A percentile compares a stretch with the other conserved stretches of the same genome.
phyloP scores from a whole-genome alignment of 1,284 basidiomycete species.

The Cutaneotrichosporon sp. region DNA sequence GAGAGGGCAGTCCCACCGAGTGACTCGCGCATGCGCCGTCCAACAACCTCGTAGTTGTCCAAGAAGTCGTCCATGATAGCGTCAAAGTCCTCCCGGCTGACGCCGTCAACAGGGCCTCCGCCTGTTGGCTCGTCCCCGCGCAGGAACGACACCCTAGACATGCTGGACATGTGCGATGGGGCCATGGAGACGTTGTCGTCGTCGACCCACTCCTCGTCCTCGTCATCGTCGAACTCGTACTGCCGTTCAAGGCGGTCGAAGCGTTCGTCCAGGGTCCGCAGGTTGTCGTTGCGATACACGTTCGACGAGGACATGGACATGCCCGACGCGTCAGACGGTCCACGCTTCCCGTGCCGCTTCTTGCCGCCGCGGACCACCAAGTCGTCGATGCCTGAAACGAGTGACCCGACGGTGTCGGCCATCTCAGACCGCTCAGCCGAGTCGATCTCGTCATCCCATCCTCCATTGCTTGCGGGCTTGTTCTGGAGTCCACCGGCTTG shows the following conservation, averaged over 20 bases:
- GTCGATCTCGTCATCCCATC: constrained; percentile 19
- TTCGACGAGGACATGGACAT: constrained; percentile 97
- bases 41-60: constrained; percentile 85
- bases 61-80: constrained; percentile 91
- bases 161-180: constrained; percentile 30
- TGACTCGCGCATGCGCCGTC: constrained; percentile 69
- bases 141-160: constrained; percentile 28
- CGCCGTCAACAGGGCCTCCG: constrained; percentile 52
- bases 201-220: constrained; percentile 50
- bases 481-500: constrained; percentile 38
- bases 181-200: constrained; percentile 44
- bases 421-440: constrained; percentile 60
- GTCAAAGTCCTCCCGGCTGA: constrained; percentile 82
- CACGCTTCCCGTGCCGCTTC: constrained; percentile 62
- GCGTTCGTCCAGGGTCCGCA: constrained; percentile 82
- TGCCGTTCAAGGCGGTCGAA: constrained; percentile 82
- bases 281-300: constrained; percentile 85
- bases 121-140: constrained; percentile 45
- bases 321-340: constrained; percentile 72
- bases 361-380: constrained; percentile 66
- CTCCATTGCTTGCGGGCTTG: constrained; percentile 23
- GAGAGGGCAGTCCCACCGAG: constrained; percentile 60
- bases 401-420: constrained; percentile 69
- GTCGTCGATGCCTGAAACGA: constrained; percentile 60
- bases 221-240: constrained; percentile 62